Evolutionary conservation across 1,284 basidiomycete species (phyloP), one percentile per base, ranked within the genome.

Genomic region (Heterobasidion annosum): DNA sequence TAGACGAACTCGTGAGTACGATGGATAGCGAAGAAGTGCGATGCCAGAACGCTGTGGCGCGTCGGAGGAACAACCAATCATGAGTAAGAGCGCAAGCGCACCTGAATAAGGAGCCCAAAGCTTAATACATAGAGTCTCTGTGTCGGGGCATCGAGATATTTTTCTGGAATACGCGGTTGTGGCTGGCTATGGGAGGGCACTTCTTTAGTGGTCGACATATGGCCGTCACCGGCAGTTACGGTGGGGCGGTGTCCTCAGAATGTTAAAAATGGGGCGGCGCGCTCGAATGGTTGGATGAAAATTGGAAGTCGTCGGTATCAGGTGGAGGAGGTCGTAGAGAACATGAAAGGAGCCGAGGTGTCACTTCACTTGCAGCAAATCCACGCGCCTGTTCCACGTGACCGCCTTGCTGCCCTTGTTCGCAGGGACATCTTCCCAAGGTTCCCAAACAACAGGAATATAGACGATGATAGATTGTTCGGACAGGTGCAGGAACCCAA

Each of bases 41-140:
- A 25, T 40, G 10, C 37, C 37, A 40, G 37, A 8, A 40, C 8
- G 37, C 37, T 25, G 25, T 25, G 25, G 25, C 25, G 25, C 25
- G 25, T 25, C 25, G 25, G 25, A 25, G 25, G 25, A 25, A 25
- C 25, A 18, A 44, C 19, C 10, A 44, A 18, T 42, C 40, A 40
- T 10, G 15, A 34, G 18, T 51, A 13, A 25, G 54, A 34, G 44
- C 55, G 52, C 50, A 58, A 25, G 25, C 16, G n/a, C 46, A 77
- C 79, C 67, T 78, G 75, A 19, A 74, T 63, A 44, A 75, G 68
- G 4, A 70, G 64, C 40, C 73, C 73, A 44, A 73, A 61, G 49
- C 75, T 73, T 19, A 78, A 63, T 15, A 70, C 68, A 61, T 79
- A 79, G 33, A 75, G 65, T 47, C 78, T 68, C 62, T 80, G 78